Evolutionary conservation across 2,329 filamentous ascomycete genomes (phyloP).

Genomic region (Clonostachys sp.): DNA sequence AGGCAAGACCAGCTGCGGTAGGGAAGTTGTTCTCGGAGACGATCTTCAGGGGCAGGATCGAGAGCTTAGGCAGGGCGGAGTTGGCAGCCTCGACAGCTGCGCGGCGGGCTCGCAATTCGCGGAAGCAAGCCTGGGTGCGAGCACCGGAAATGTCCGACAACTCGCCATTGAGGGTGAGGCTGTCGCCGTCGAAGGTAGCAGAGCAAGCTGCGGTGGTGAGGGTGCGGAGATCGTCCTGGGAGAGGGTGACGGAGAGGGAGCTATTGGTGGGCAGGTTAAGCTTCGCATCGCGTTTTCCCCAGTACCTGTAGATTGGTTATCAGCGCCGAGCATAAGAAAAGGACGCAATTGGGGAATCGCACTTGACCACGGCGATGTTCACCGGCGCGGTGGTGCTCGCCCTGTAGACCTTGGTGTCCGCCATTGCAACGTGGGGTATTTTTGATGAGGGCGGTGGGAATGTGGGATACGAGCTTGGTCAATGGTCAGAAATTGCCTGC

Average conservation of each 20-base stretch:
- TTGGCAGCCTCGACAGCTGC: constrained; percentile 69
- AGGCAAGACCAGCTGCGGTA: constrained; percentile 85
- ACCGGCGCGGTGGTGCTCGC: constrained; percentile 95
- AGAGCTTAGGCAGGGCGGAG: constrained; percentile 75
- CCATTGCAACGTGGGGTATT: constrained; percentile 25
- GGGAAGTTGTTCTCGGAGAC: constrained; percentile 99
- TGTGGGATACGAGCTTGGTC: no score
- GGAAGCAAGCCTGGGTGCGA: constrained; percentile 91
- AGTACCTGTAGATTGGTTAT: constrained; percentile 50
- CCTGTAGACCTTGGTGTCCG: constrained; percentile 65
- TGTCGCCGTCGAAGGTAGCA: constrained; percentile 62
- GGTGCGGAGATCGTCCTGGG: constrained; percentile 87
- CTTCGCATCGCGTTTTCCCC: constrained; percentile 93
- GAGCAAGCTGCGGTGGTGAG: constrained; percentile 95
- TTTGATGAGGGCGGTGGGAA: no score
- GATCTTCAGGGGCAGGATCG: constrained; percentile 71
- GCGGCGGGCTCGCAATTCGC: constrained; percentile 75
- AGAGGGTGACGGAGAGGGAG: constrained; percentile 93
- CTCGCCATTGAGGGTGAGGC: constrained; percentile 78
- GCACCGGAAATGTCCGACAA: constrained; percentile 81
- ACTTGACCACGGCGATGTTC: constrained; percentile 99
- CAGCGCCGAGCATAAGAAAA: background rate
- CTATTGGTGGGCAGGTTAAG: constrained; percentile 98
- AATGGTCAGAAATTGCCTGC: no score
- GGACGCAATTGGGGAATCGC: constrained; percentile 7